phyloP scores from a whole-genome alignment of 202 grass and related monocot species.

The Hordeum pubiflorum region DNA sequence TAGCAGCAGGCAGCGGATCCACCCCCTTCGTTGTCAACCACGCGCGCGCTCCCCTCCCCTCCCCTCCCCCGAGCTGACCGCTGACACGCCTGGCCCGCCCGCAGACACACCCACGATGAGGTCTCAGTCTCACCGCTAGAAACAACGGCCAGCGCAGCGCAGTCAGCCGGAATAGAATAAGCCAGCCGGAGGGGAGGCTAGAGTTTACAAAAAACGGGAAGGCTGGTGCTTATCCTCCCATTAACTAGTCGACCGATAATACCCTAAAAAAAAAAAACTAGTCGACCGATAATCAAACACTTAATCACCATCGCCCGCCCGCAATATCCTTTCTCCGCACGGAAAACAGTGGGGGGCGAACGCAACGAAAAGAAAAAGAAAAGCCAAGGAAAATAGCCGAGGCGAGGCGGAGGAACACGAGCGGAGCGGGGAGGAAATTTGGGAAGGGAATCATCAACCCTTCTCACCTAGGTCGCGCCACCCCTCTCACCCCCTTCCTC shows the following conservation, averaged over 20 bases:
- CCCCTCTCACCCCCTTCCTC: too few species aligned
- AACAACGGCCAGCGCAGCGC: background rate
- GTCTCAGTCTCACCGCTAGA: background rate
- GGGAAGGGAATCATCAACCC: background rate
- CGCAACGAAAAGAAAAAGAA: background rate
- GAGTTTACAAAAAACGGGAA: background rate
- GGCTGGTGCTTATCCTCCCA: background rate
- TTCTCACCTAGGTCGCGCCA: too few species aligned
- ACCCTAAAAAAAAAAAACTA: background rate
- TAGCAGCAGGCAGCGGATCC: background rate
- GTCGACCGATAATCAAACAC: background rate
- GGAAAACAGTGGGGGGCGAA: background rate
- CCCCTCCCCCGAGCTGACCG: background rate
- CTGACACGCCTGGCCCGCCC: background rate
- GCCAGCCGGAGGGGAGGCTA: background rate
- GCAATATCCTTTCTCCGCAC: background rate
- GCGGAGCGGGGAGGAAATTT: background rate
- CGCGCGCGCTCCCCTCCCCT: background rate
- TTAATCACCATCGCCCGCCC: background rate
- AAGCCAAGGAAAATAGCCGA: background rate
- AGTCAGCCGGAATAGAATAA: conserved; percentile 1
- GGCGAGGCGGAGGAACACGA: background rate
- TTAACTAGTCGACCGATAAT: background rate
- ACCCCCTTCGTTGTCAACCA: background rate
- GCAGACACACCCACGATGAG: conserved; percentile 10